Conservation (phyloP, 2,329 filamentous ascomycete genomes). For the Didymella exigua region DNA sequence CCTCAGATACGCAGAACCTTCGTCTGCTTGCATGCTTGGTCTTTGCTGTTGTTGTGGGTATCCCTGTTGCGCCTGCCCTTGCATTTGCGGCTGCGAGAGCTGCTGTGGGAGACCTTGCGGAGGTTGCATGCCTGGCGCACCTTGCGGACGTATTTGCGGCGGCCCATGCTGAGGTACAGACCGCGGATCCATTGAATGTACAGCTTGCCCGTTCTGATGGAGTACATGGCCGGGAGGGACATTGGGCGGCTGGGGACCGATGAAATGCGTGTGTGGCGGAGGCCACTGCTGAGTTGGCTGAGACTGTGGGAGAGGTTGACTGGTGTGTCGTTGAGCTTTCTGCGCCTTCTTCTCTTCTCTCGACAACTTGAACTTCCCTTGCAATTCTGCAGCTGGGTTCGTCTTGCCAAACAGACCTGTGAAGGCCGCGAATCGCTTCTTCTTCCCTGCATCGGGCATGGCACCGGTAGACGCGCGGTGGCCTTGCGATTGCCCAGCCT, state of each 20-base stretch:
- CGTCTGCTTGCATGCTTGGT: constrained; percentile 9
- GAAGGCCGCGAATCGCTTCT: constrained; percentile 54
- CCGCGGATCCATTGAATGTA: constrained; percentile 23
- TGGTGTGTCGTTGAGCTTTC: constrained; percentile 37
- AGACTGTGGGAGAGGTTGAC: constrained; percentile 16
- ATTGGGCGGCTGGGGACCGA: constrained; percentile 23
- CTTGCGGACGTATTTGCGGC: constrained; percentile 14
- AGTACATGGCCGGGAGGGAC: constrained; percentile 21
- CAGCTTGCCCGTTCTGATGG: constrained; percentile 24
- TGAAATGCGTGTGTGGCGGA: constrained; percentile 24
- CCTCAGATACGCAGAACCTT: constrained; percentile 31
- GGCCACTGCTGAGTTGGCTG: constrained; percentile 24
- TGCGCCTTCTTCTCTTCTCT: constrained; percentile 47
- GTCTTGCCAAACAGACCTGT: constrained; percentile 52
- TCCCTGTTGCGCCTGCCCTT: constrained; percentile 17
- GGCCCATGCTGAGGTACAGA: constrained; percentile 18
- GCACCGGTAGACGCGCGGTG: constrained; percentile 23
- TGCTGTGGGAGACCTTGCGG: constrained; percentile 18
- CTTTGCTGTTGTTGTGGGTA: constrained; percentile 12
- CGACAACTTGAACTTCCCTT: constrained; percentile 42
- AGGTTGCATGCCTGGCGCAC: constrained; percentile 19
- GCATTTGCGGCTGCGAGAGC: constrained; percentile 9
- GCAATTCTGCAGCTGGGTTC: constrained; percentile 36
- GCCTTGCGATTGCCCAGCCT: constrained; percentile 17
- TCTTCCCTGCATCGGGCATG: constrained; percentile 41